phyloP scores from a whole-genome alignment of 306 rosid species.

The Trifolium pratense region DNA sequence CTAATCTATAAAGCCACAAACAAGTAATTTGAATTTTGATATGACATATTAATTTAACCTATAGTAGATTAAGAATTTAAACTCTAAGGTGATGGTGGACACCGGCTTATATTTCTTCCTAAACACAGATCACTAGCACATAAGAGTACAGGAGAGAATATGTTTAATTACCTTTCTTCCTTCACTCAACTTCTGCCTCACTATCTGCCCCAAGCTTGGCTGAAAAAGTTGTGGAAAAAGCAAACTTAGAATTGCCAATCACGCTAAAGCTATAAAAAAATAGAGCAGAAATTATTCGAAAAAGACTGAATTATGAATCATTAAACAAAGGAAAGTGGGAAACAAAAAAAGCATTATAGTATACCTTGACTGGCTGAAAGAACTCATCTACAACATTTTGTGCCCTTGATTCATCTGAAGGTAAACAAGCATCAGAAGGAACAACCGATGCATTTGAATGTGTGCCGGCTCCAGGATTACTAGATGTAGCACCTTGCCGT shows the following conservation, averaged over 20 bases:
- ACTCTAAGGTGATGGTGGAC: neutral
- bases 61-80: neutral
- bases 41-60: conserved; percentile 1
- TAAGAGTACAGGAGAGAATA: conserved; percentile 15
- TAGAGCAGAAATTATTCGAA: conserved; percentile 2
- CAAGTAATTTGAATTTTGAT: no score
- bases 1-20: neutral
- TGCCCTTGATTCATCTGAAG: conserved; percentile 67
- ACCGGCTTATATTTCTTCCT: neutral
- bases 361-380: conserved; percentile 79
- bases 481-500: conserved; percentile 67
- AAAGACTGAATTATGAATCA: conserved; percentile 29
- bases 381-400: conserved; percentile 78
- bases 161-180: conserved; percentile 84
- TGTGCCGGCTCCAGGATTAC: conserved; percentile 62
- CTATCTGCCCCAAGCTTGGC: conserved; percentile 93
- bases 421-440: conserved; percentile 50
- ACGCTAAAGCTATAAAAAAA: conserved; percentile 28
- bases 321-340: neutral
- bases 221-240: conserved; percentile 48
- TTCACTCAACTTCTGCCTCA: conserved; percentile 87
- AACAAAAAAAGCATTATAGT: conserved; percentile 26
- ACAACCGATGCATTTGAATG: conserved; percentile 50
- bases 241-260: conserved; percentile 40
- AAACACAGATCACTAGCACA: neutral